Conservation (phyloP, 1,284 basidiomycete species). For the Coniferiporia sulphurascens region DNA sequence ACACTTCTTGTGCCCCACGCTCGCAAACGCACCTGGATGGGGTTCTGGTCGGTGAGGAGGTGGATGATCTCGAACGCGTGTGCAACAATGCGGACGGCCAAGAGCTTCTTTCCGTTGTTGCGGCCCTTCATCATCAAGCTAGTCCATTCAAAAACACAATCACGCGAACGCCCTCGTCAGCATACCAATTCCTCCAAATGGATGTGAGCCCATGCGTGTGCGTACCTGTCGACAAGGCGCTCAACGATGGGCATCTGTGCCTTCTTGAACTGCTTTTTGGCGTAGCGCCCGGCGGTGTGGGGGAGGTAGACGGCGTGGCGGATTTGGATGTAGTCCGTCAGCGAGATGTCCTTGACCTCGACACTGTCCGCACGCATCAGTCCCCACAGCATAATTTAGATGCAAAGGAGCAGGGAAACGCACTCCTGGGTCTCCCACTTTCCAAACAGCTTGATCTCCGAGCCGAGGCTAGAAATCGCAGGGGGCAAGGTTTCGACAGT, state of each 20-base stretch:
- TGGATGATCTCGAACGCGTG: slow-evolving; percentile 99
- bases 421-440: slow-evolving; percentile 97
- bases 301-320: slow-evolving; percentile 97
- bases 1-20: not conserved
- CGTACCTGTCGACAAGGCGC: slow-evolving; percentile 95
- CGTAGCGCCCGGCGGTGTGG: slow-evolving; percentile 98
- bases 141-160: slow-evolving; percentile 1
- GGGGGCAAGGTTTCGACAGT: slow-evolving; percentile 69
- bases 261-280: slow-evolving; percentile 99
- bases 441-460: slow-evolving; percentile 92
- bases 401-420: slow-evolving; percentile 34
- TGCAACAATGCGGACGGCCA: slow-evolving; percentile 98
- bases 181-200: not conserved
- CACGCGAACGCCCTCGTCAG: not conserved
- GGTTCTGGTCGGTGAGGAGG: slow-evolving; percentile 99
- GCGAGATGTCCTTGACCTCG: slow-evolving; percentile 98
- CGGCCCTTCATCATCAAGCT: slow-evolving; percentile 99
- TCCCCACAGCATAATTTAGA: slow-evolving; percentile 19
- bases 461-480: slow-evolving; percentile 80
- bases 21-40: slow-evolving; percentile 77
- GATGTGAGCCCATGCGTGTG: slow-evolving; percentile 13
- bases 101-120: slow-evolving; percentile 99
- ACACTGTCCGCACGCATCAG: slow-evolving; percentile 54
- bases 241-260: slow-evolving; percentile 99
- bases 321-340: slow-evolving; percentile 99